Evolutionary conservation across 306 rosid genomes (phyloP).

Genomic region (Mimosa pudica): DNA sequence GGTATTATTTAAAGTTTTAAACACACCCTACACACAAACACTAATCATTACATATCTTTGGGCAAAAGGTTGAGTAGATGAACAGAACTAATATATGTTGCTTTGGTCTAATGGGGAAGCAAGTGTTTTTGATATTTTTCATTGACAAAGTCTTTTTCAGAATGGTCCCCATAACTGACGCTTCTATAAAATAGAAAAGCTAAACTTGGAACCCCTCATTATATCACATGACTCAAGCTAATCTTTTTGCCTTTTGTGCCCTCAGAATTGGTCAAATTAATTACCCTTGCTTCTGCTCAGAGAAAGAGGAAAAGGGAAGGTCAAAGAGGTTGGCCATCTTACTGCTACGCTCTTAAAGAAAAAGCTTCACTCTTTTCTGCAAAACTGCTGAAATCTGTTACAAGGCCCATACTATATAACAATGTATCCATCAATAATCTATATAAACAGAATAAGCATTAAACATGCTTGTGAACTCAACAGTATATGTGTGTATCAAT

Average conservation of each 20-base stretch:
- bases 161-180: conserved; percentile 12
- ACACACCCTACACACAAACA: too few relatives aligned
- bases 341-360: background rate
- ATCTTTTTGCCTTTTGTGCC: background rate
- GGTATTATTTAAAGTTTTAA: too few relatives aligned
- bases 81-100: conserved; percentile 5
- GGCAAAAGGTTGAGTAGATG: conserved; percentile 26
- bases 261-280: conserved; percentile 16
- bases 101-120: conserved; percentile 16
- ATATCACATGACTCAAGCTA: conserved; percentile 26
- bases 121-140: background rate
- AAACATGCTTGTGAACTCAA: background rate
- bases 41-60: conserved; percentile 20
- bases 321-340: conserved; percentile 2
- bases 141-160: conserved; percentile 23
- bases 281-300: conserved; percentile 15
- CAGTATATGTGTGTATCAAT: background rate
- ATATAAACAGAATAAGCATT: background rate
- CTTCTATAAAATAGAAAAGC: conserved; percentile 14
- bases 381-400: background rate
- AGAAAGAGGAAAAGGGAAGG: background rate
- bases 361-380: background rate
- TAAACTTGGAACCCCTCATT: conserved; percentile 2
- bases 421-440: background rate
- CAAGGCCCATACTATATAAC: background rate